phyloP scores from a whole-genome alignment of 2,329 filamentous ascomycete species.

The Mycosphaerelloides madeirae region DNA sequence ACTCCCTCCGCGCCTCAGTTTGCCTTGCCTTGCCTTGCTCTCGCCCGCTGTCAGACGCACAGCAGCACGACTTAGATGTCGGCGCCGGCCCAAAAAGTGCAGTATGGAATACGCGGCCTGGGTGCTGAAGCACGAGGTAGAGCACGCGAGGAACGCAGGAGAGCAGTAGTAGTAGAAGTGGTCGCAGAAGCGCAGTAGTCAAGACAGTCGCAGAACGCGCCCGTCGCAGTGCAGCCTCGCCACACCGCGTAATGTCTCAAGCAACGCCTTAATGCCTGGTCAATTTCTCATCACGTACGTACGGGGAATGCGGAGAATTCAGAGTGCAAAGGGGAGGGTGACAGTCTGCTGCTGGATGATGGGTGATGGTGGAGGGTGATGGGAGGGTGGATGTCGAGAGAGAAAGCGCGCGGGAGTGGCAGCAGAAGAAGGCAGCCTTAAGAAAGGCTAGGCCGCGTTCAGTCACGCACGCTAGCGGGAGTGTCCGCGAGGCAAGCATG shows the following conservation, averaged over 20 bases:
- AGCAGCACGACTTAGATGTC: slow-evolving; percentile 21
- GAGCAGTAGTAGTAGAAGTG: slow-evolving; percentile 9
- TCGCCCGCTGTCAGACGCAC: slow-evolving; percentile 5
- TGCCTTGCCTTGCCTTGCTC: neutral
- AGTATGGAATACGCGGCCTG: slow-evolving; percentile 9
- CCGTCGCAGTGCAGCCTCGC: slow-evolving; percentile 11
- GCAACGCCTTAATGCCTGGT: slow-evolving; percentile 16
- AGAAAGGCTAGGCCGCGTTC: neutral
- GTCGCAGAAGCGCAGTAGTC: slow-evolving; percentile 12
- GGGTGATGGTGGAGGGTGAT: slow-evolving; percentile 5
- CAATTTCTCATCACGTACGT: slow-evolving; percentile 21
- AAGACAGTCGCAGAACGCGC: slow-evolving; percentile 8
- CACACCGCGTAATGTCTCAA: slow-evolving; percentile 14
- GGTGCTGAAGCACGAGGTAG: slow-evolving; percentile 10
- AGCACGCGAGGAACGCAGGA: neutral
- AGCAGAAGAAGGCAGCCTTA: slow-evolving; percentile 1
- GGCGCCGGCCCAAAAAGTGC: slow-evolving; percentile 11
- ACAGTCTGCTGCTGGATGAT: slow-evolving; percentile 2
- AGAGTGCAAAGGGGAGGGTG: slow-evolving; percentile 10
- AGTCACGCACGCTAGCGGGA: no score
- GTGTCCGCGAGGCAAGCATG: no score
- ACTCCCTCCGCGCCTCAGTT: no score
- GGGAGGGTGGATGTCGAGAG: neutral
- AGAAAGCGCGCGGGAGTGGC: no score
- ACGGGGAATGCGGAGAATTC: slow-evolving; percentile 8